Evolutionary conservation across 2,329 filamentous ascomycete genomes (phyloP).

Genomic region (Sclerotinia spermophila): DNA sequence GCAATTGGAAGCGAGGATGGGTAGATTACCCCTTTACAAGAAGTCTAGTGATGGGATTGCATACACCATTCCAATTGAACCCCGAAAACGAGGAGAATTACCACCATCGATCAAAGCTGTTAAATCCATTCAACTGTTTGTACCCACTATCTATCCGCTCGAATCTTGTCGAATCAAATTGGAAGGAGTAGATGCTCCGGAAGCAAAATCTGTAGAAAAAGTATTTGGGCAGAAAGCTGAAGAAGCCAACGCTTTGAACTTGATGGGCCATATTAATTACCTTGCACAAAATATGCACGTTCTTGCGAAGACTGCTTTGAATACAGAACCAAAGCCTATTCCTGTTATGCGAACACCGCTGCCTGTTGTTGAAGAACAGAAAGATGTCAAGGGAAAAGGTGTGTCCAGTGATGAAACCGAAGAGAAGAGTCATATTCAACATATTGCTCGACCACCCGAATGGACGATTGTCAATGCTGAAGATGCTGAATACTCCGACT

Average conservation of each 20-base stretch:
- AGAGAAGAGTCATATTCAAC: slow-evolving; percentile 62
- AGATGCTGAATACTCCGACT: slow-evolving; percentile 43
- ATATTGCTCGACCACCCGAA: slow-evolving; percentile 74
- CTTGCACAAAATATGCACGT: slow-evolving; percentile 66
- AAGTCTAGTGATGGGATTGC: slow-evolving; percentile 66
- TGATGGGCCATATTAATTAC: slow-evolving; percentile 74
- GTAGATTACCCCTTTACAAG: slow-evolving; percentile 61
- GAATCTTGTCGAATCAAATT: slow-evolving; percentile 64
- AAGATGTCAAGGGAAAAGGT: slow-evolving; percentile 20
- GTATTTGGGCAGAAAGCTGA: slow-evolving; percentile 59
- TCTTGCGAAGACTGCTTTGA: slow-evolving; percentile 55
- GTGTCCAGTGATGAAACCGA: slow-evolving; percentile 33
- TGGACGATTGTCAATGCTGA: slow-evolving; percentile 53
- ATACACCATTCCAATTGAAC: slow-evolving; percentile 68
- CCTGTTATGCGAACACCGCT: slow-evolving; percentile 9
- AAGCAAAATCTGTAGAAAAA: slow-evolving; percentile 61
- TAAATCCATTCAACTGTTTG: slow-evolving; percentile 62
- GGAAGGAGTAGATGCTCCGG: slow-evolving; percentile 56
- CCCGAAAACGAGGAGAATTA: slow-evolving; percentile 56
- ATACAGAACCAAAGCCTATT: slow-evolving; percentile 22
- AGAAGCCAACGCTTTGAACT: slow-evolving; percentile 54
- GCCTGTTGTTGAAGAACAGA: background rate
- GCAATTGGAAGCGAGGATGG: slow-evolving; percentile 73
- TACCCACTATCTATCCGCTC: slow-evolving; percentile 69
- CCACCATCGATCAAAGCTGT: slow-evolving; percentile 58